Evolutionary conservation across 2,329 filamentous ascomycete species (phyloP).

Genomic region (Furcasterigmium sp.): DNA sequence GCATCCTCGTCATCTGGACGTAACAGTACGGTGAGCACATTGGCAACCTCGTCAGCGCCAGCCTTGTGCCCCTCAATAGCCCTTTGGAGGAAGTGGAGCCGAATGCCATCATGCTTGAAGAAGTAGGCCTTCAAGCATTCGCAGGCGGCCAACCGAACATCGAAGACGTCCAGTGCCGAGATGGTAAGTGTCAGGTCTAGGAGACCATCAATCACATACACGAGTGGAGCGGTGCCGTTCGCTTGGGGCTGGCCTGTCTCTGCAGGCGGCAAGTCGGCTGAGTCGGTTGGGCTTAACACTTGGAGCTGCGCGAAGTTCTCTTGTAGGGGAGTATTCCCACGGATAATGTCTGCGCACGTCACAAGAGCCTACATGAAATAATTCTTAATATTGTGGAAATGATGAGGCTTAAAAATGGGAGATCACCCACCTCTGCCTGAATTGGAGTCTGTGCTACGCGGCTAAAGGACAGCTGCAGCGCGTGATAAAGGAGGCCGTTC

Average conservation of each 20-base stretch:
- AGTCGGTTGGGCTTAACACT: conserved; percentile 57
- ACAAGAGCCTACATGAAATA: conserved; percentile 59
- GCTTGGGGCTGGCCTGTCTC: conserved; percentile 18
- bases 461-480: conserved; percentile 79
- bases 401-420: neutral
- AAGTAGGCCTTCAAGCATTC: conserved; percentile 94
- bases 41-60: conserved; percentile 76
- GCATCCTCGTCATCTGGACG: conserved; percentile 55
- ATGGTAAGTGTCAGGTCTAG: conserved; percentile 75
- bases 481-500: conserved; percentile 71
- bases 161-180: conserved; percentile 62
- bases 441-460: conserved; percentile 68
- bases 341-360: conserved; percentile 84
- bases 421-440: conserved; percentile 63
- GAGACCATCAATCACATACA: conserved; percentile 91
- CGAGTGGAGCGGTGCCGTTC: conserved; percentile 24
- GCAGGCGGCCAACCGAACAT: conserved; percentile 78
- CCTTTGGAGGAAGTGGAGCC: conserved; percentile 77
- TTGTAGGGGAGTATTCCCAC: conserved; percentile 73
- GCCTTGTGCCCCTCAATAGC: conserved; percentile 83
- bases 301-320: conserved; percentile 85
- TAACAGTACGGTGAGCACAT: conserved; percentile 80
- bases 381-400: conserved; percentile 6
- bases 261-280: conserved; percentile 29
- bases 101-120: conserved; percentile 72